Base-by-base conservation (phyloP, 2,329 filamentous ascomycete genomes). In the Juglanconis oblonga region DNA sequence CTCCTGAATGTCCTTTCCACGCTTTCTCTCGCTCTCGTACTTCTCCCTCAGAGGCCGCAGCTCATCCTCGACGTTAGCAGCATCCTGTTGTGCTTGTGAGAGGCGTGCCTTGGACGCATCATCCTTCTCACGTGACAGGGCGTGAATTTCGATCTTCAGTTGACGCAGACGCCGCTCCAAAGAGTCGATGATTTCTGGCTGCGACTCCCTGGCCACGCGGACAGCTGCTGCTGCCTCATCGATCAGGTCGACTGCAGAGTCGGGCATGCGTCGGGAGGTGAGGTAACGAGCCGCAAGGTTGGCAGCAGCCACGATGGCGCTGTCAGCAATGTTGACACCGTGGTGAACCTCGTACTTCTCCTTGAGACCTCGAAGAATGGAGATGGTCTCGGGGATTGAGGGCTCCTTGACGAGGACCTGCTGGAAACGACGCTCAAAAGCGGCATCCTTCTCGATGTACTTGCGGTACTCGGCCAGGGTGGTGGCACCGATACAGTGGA, bases 281-380 rank as follows among this genome's bases (percentile, higher is more conserved):
- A 99, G 87, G 69, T 99, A 99, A 59, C 95, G 89, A 52, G 94
- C 91, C 13, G 95, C 95, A 55, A 99, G 85, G 58, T 87, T 96
- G n/a, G 95, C 91, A 5, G 95, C 86, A 53, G 93, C 85, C 14
- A 99, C 94, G 64, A 99, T 90, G 64, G 95, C 95, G 69, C 88
- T 92, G 71, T 99, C 95, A 48, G 94, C 87, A 66, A 99, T 99
- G 66, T 88, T 98, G 69, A 99, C 95, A 81, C 94, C 93, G 74
- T 99, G 95, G 75, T 99, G 95, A 53, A 96, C 91, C 77, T 99
- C 95, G 77, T 98, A 99, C 73, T 92, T 92, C 74, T 98, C 94
- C 80, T 98, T 99, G 64, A 99, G 80, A 71, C 95, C 95, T 81
- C 95, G 91, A n/a, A 99, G 87, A 70, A 99, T 99, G 29, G 95